Conservation (phyloP, 2,329 filamentous ascomycete genomes). For the Nigrospora sphaerica region DNA sequence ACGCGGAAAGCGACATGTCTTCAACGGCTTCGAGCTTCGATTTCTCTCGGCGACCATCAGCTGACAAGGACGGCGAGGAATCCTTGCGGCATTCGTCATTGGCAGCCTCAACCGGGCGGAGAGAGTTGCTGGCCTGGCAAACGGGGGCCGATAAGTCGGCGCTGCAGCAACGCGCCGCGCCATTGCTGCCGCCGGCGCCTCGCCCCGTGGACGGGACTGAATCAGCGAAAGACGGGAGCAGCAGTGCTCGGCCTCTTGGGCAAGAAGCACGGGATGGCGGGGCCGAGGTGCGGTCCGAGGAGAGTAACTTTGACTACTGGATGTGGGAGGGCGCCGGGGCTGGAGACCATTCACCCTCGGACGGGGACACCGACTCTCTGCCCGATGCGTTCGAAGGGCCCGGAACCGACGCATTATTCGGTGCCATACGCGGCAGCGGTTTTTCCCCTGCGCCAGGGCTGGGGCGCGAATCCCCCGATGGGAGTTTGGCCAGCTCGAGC, state of each 20-base stretch:
- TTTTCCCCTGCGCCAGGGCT: slow-evolving; percentile 22
- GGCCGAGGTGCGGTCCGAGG: slow-evolving; percentile 29
- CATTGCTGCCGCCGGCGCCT: slow-evolving; percentile 29
- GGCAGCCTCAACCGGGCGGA: too few species aligned
- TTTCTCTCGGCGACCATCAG: too few species aligned
- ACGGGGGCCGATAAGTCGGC: too few species aligned
- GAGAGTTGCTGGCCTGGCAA: too few species aligned
- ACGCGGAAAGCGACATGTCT: slow-evolving; percentile 11
- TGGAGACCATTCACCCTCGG: too few species aligned
- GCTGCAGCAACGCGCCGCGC: not conserved
- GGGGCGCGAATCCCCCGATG: slow-evolving; percentile 36
- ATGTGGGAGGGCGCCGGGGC: slow-evolving; percentile 45
- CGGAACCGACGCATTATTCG: slow-evolving; percentile 34
- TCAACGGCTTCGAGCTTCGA: slow-evolving; percentile 2
- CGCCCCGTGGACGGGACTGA: slow-evolving; percentile 41
- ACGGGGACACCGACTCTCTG: too few species aligned
- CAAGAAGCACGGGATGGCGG: slow-evolving; percentile 33
- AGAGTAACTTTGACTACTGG: slow-evolving; percentile 49
- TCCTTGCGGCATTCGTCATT: too few species aligned
- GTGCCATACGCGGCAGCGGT: slow-evolving; percentile 26
- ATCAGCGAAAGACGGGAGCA: not conserved
- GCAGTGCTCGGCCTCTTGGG: slow-evolving; percentile 26
- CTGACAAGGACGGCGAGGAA: too few species aligned
- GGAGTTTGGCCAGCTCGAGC: slow-evolving; percentile 6
- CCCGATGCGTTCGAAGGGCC: too few species aligned